Percentiles rank a stretch among this genome's conserved stretches.
These are phyloP conservation scores for Populus hybrid DNA, from an alignment of 441 rosid genomes.

Conservation along the genomic window DNA sequence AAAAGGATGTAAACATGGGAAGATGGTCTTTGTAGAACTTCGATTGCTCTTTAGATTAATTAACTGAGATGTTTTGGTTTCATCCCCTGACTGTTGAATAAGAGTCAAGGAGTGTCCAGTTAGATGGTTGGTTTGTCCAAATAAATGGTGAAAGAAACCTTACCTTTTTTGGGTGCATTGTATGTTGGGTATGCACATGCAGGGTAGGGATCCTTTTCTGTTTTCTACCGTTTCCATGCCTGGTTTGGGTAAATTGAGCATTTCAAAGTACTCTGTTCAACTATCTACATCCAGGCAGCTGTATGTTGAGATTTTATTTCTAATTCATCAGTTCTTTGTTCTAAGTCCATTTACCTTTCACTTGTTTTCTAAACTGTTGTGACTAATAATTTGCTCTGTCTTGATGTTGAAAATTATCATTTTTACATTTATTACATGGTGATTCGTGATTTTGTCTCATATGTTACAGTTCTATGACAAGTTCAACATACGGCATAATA, in stretches of 20 bases:
- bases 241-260: not conserved
- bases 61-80: not conserved
- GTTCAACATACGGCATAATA: conserved; percentile 96
- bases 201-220: not conserved
- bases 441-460: conserved; percentile 1
- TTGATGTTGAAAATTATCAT: not conserved
- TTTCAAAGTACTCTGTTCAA: not conserved
- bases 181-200: not conserved
- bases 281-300: not conserved
- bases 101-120: not conserved
- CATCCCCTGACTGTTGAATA: not conserved
- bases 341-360: not conserved
- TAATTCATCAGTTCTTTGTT: not conserved
- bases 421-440: not conserved
- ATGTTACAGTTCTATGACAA: conserved; percentile 91
- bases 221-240: not conserved
- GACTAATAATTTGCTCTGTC: not conserved
- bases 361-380: not conserved
- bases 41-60: not conserved
- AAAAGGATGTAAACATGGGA: not conserved
- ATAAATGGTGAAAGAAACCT: not conserved
- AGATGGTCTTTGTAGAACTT: not conserved
- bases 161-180: not conserved
- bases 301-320: not conserved
- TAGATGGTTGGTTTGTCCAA: not conserved